Conservation (phyloP, 768 basidiomycete species). For the Gloeostereum incarnatum region DNA sequence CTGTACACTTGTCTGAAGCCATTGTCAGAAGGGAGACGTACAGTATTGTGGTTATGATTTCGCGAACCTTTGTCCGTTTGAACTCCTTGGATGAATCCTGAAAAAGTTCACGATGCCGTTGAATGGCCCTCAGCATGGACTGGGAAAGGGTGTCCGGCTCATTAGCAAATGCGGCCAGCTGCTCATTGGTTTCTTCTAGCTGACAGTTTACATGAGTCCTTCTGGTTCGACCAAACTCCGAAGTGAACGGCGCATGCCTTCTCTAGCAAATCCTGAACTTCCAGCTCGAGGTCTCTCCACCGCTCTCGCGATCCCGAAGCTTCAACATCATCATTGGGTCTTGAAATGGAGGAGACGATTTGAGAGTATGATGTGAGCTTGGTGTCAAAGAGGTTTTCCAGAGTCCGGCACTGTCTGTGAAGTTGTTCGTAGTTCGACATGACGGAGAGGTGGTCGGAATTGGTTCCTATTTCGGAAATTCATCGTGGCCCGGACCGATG, state of each 20-base stretch:
- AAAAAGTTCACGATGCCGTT: conserved; percentile 84
- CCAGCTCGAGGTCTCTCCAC: conserved; percentile 77
- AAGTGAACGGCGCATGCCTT: conserved; percentile 44
- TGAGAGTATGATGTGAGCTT: conserved; percentile 90
- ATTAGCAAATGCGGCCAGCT: conserved; percentile 58
- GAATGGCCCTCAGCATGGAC: conserved; percentile 82
- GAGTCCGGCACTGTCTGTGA: conserved; percentile 85
- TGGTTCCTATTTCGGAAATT: background rate
- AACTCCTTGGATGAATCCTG: conserved; percentile 85
- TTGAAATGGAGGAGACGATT: conserved; percentile 60
- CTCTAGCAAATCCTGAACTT: conserved; percentile 77
- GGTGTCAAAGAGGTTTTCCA: conserved; percentile 87
- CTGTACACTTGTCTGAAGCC: conserved; percentile 61
- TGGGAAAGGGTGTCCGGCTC: conserved; percentile 67
- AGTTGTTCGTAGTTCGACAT: conserved; percentile 86
- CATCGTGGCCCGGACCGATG: no score
- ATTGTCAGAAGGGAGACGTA: background rate
- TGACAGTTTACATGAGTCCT: conserved; percentile 21
- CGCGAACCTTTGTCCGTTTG: conserved; percentile 68
- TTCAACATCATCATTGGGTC: conserved; percentile 52
- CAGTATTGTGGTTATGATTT: background rate
- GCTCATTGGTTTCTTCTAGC: conserved; percentile 84
- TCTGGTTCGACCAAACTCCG: conserved; percentile 2
- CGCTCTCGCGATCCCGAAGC: conserved; percentile 61
- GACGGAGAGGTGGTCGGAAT: conserved; percentile 5